Base-by-base conservation (phyloP, 1,139 yeast genomes). In the Groenewaldozyma auringiensis region DNA sequence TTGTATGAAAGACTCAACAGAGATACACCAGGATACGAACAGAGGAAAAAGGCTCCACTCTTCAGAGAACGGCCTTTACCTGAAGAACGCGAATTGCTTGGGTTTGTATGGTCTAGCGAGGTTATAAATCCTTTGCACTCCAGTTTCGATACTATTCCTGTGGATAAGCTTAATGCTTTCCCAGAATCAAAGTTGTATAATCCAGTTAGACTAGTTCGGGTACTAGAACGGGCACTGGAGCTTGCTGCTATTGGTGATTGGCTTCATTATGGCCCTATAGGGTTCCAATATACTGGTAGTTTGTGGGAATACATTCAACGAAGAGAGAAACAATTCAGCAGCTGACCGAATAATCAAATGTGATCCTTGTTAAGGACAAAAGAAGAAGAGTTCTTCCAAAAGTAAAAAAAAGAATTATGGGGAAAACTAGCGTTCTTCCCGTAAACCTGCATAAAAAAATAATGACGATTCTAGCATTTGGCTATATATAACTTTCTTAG, bases 31-130 rank as follows among this genome's bases (percentile, higher is more conserved):
- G 53, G 55, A 37, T 44, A 48, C 11, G 52, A 54, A 25, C 47
- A 44, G 21, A 33, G 53, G 4, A 47, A 46, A 13, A 51, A 44
- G 22, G 47, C 43, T 11, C 56, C 55, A 18, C 40, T 46, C 20
- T 37, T 48, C 1, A 45, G 53, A n/a, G 52, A 53, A 42, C 45
- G 57, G 14, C 57, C 57, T 3, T 32, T 54, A 6, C 56, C 56
- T 3, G 57, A 53, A 40, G 56, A 53, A 29, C 45, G 46, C 33
- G 44, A 51, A 25, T 40, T 53, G 11, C 40, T 47, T 16, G 57
- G 57, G 21, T 45, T 51, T 22, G 46, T 46, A 2, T 53, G 55
- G 55, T 47, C 50, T 33, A 44, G 40, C 22, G 47, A 44, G 8
- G 47, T 44, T n/a, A 46, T 42, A 17, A 43, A 46, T 8, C 42